Conservation (phyloP, 305 asterid species). For the Fraxinus paxiana region DNA sequence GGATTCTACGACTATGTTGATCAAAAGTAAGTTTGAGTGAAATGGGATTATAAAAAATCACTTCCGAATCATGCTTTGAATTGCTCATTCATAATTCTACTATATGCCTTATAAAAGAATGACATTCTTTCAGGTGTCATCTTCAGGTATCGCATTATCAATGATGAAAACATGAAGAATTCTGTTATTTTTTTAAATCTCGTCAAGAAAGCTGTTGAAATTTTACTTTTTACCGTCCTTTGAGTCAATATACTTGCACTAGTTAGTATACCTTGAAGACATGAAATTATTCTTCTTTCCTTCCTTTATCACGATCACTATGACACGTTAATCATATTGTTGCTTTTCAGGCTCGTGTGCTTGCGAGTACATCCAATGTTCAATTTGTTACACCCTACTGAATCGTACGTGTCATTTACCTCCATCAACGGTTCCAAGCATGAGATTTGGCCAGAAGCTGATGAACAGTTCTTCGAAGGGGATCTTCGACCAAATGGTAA, state of each 20-base stretch:
- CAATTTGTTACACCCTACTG: slow-evolving; percentile 67
- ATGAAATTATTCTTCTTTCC: neutral
- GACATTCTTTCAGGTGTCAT: neutral
- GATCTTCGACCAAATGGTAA: slow-evolving; percentile 75
- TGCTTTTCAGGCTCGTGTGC: slow-evolving; percentile 73
- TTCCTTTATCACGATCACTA: neutral
- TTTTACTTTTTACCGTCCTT: neutral
- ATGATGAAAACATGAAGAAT: neutral
- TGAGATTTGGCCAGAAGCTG: slow-evolving; percentile 73
- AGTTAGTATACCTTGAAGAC: neutral
- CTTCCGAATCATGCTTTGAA: neutral
- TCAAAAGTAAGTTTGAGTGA: neutral
- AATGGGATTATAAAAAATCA: neutral
- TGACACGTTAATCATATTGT: neutral
- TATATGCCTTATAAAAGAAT: neutral
- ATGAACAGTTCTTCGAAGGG: slow-evolving; percentile 63
- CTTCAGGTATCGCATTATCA: neutral
- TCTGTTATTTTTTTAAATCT: neutral
- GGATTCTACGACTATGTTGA: neutral
- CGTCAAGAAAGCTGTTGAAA: neutral
- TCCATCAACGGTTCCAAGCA: slow-evolving; percentile 68
- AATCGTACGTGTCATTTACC: slow-evolving; percentile 66
- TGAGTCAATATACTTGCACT: neutral
- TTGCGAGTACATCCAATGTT: slow-evolving; percentile 85
- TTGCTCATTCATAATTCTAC: neutral